These are phyloP conservation scores for Calycina herbarum DNA, from an alignment of 2,329 filamentous ascomycete species.

Conservation along the genomic window DNA sequence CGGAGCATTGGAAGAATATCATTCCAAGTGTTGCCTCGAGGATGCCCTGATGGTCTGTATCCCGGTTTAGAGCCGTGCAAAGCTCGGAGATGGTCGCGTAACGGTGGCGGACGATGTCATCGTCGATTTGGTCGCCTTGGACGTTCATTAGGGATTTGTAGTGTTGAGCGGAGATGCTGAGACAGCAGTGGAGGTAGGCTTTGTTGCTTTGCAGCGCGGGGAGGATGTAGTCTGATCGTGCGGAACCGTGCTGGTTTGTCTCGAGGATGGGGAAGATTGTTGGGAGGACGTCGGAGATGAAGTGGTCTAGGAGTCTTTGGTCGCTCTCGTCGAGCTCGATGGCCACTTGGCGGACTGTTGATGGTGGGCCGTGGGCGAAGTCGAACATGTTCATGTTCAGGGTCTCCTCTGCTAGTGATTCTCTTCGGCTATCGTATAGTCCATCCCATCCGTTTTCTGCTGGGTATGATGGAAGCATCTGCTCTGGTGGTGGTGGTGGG, in stretches of 20 bases:
- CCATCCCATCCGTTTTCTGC: constrained; percentile 73
- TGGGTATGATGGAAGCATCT: constrained; percentile 63
- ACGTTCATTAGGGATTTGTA: constrained; percentile 75
- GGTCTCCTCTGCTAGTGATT: constrained; percentile 61
- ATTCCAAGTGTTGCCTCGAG: constrained; percentile 90
- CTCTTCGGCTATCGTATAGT: constrained; percentile 65
- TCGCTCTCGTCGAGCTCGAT: constrained; percentile 88
- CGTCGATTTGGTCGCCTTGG: constrained; percentile 73
- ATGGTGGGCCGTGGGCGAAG: constrained; percentile 68
- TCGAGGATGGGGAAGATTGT: constrained; percentile 92
- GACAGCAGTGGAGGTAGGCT: constrained; percentile 90
- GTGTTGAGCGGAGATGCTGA: constrained; percentile 91
- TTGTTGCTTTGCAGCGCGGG: constrained; percentile 89
- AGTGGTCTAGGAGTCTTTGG: constrained; percentile 83
- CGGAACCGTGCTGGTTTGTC: constrained; percentile 81
- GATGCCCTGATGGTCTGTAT: constrained; percentile 82
- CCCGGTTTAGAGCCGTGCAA: constrained; percentile 76
- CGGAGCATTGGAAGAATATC: constrained; percentile 94
- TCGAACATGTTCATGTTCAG: constrained; percentile 81
- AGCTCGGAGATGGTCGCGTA: constrained; percentile 84
- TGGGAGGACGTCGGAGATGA: constrained; percentile 82
- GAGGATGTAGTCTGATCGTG: constrained; percentile 78
- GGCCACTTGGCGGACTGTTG: constrained; percentile 64
- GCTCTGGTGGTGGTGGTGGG: constrained; percentile 70
- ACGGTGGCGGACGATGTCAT: constrained; percentile 89